Conservation (phyloP, 2,329 filamentous ascomycete species). For the Ophiosphaerella herpotricha region DNA sequence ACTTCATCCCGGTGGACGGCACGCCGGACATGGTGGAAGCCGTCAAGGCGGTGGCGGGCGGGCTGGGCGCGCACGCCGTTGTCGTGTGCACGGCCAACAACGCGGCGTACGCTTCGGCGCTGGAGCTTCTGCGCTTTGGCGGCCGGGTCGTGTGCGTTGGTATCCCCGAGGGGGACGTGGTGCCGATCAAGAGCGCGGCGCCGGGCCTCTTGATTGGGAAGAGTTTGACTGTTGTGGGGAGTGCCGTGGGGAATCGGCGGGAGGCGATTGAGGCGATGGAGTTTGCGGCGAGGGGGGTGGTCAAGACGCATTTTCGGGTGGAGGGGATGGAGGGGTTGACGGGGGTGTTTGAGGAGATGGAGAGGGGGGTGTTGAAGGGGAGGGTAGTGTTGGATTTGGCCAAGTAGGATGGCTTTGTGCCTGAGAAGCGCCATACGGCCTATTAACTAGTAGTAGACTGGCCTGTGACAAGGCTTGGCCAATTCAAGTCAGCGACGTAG, state of each 20-base stretch:
- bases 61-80: constrained; percentile 64
- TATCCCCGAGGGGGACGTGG: constrained; percentile 53
- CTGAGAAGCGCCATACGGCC: no score
- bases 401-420: no score
- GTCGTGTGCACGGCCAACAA: constrained; percentile 59
- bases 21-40: constrained; percentile 57
- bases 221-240: constrained; percentile 50
- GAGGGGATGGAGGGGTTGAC: constrained; percentile 56
- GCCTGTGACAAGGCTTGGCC: no score
- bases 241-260: constrained; percentile 52
- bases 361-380: constrained; percentile 50
- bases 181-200: constrained; percentile 49
- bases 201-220: constrained; percentile 50
- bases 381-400: constrained; percentile 54
- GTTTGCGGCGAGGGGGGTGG: constrained; percentile 48
- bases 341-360: constrained; percentile 53
- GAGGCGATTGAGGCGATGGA: constrained; percentile 57
- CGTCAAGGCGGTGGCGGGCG: constrained; percentile 61
- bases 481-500: no score
- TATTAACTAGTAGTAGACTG: no score
- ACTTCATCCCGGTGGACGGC: constrained; percentile 67
- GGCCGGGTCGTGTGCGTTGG: constrained; percentile 54
- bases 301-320: constrained; percentile 54
- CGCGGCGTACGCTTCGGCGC: constrained; percentile 49
- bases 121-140: constrained; percentile 51